Evolutionary conservation across 306 rosid species (phyloP), one percentile per base, ranked within the genome.

Genomic region (Malus asiatica): DNA sequence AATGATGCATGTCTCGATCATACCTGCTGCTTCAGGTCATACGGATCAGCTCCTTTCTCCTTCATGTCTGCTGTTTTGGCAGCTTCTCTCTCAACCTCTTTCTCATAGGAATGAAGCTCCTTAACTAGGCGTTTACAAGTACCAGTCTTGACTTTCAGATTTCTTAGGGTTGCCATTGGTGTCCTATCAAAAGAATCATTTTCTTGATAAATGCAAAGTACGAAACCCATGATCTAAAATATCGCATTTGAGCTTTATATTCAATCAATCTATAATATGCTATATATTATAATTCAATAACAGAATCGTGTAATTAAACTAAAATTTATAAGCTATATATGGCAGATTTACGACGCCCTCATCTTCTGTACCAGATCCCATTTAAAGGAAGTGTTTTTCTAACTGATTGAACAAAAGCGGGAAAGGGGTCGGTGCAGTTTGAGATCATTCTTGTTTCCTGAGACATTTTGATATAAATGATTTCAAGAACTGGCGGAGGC

Each of bases 11-110:
- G 65, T 61, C 30, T n/a, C 25, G 58, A 70, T 20, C 68, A 32
- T 78, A 87, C 97, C 94, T 93, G 97, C 79, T 93, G 97, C 86
- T 90, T 93, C 73, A 93, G 93, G 74, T 93, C 97, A 82, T 90
- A 85, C 59, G 88, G 90, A 60, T 93, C 97, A 66, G 97, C 96
- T 57, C 96, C 93, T 75, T 83, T 89, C 53, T 86, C 91, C 78
- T 90, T 93, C 97, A 90, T 93, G 78, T 93, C 93, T 55, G 90
- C 86, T 4, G 97, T 93, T 81, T 89, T 93, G 18, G 93, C 82
- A 74, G 97, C 90, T 84, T 93, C 97, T 77, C 94, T 93, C 81
- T 89, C 94, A 66, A 90, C 94, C 76, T 93, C 97, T 62, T 87
- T 87, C 91, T 89, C 96, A 74, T 93, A 93, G 8, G 96, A 90